Evolutionary conservation across 2,329 filamentous ascomycete species (phyloP).

Genomic region (Periconia sp.): DNA sequence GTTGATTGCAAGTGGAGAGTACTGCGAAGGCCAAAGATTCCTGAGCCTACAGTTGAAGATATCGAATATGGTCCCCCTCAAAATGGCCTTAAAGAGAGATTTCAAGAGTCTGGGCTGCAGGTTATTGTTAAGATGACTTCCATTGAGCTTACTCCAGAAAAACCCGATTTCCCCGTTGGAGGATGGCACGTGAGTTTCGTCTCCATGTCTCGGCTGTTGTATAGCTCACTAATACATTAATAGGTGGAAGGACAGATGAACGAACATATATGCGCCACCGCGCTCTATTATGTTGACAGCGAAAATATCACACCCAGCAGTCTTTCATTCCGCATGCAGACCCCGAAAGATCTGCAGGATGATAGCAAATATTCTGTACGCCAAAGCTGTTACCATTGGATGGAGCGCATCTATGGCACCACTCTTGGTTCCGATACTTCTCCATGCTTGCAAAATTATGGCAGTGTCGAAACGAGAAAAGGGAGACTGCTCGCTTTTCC

Average conservation of each 20-base stretch:
- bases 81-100: slow-evolving; percentile 4
- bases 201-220: no score
- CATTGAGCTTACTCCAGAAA: slow-evolving; percentile 63
- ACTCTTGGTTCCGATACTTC: neutral
- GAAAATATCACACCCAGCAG: slow-evolving; percentile 60
- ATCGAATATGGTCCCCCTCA: slow-evolving; percentile 10
- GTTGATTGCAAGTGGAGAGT: slow-evolving; percentile 7
- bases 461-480: slow-evolving; percentile 53
- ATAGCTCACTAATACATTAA: neutral
- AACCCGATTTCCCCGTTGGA: slow-evolving; percentile 60
- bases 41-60: slow-evolving; percentile 7
- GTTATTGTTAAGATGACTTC: slow-evolving; percentile 67
- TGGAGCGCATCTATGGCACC: slow-evolving; percentile 17
- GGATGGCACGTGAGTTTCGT: slow-evolving; percentile 52
- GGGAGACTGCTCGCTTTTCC: slow-evolving; percentile 64
- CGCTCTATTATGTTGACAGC: slow-evolving; percentile 65
- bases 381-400: slow-evolving; percentile 10
- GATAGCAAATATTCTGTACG: slow-evolving; percentile 4
- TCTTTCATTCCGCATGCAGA: slow-evolving; percentile 23
- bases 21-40: slow-evolving; percentile 13
- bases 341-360: slow-evolving; percentile 4
- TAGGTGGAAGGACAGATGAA: slow-evolving; percentile 50
- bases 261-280: slow-evolving; percentile 68
- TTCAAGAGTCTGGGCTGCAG: slow-evolving; percentile 50
- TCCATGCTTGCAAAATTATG: slow-evolving; percentile 51